Evolutionary conservation across 352 stramenopile species (phyloP).

Genomic region (Globisporangium nunn): DNA sequence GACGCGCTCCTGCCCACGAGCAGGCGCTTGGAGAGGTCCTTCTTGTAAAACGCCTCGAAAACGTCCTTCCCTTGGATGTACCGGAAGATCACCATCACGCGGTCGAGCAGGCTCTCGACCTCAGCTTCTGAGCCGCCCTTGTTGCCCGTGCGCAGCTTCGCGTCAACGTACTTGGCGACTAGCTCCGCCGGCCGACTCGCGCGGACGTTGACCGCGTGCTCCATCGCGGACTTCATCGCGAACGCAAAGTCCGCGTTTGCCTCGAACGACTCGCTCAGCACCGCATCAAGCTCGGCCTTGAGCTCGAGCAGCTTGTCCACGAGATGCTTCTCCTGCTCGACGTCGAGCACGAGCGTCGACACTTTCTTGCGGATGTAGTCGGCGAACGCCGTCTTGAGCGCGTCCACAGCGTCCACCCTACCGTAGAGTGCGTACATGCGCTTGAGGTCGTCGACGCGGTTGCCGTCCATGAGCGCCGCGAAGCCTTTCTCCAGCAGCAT

Average conservation of each 20-base stretch:
- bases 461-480: conserved; percentile 77
- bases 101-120: conserved; percentile 83
- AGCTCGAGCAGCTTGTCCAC: conserved; percentile 88
- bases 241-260: conserved; percentile 71
- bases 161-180: conserved; percentile 90
- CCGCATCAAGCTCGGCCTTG: conserved; percentile 74
- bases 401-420: conserved; percentile 61
- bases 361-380: conserved; percentile 78
- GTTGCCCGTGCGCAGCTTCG: conserved; percentile 81
- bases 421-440: conserved; percentile 82
- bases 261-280: conserved; percentile 71
- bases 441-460: conserved; percentile 77
- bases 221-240: conserved; percentile 83
- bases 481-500: conserved; percentile 85
- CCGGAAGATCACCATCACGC: conserved; percentile 94
- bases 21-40: conserved; percentile 95
- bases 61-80: conserved; percentile 97
- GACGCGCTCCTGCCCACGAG: conserved; percentile 87
- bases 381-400: conserved; percentile 59
- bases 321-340: conserved; percentile 83
- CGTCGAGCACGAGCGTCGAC: conserved; percentile 63
- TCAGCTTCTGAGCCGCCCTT: conserved; percentile 83
- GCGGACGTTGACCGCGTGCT: conserved; percentile 85
- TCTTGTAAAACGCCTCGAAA: conserved; percentile 99
- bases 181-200: conserved; percentile 83